Evolutionary conservation across 202 grass and related monocot species (phyloP).

Genomic region (Setaria viridis): DNA sequence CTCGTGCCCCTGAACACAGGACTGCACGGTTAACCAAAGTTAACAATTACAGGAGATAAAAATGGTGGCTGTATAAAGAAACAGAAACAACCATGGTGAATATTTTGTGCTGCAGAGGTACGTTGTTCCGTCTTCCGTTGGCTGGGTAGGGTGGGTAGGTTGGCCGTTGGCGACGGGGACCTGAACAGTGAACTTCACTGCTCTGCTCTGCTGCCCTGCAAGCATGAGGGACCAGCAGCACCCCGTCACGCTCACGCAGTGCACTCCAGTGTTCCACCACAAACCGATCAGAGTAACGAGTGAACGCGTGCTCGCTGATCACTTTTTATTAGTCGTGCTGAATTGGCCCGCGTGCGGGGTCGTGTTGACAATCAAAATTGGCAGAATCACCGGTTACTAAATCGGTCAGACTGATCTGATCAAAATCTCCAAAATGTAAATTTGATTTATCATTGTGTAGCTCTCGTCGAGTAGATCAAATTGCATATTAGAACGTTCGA

Average conservation of each 20-base stretch:
- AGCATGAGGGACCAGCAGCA: not conserved
- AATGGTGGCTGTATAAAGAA: not conserved
- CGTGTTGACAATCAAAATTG: no score
- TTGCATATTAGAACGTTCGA: no score
- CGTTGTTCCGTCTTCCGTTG: not conserved
- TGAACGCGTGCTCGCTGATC: not conserved
- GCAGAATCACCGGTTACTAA: no score
- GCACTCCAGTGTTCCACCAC: not conserved
- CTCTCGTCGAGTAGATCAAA: no score
- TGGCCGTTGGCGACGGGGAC: not conserved
- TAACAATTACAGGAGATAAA: not conserved
- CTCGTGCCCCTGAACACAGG: no score
- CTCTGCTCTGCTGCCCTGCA: not conserved
- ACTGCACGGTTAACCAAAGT: no score
- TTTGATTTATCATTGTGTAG: no score
- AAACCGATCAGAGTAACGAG: not conserved
- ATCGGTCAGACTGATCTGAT: no score
- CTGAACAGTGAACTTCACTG: not conserved
- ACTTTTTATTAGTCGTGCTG: conserved; percentile 7
- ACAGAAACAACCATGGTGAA: not conserved
- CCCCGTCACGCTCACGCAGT: not conserved
- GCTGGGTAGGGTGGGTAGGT: not conserved
- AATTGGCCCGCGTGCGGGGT: not conserved
- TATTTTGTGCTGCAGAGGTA: not conserved
- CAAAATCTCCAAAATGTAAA: no score